Evolutionary conservation across 73 alveolate genomes (phyloP).

Genomic region (Stentor coeruleus): DNA sequence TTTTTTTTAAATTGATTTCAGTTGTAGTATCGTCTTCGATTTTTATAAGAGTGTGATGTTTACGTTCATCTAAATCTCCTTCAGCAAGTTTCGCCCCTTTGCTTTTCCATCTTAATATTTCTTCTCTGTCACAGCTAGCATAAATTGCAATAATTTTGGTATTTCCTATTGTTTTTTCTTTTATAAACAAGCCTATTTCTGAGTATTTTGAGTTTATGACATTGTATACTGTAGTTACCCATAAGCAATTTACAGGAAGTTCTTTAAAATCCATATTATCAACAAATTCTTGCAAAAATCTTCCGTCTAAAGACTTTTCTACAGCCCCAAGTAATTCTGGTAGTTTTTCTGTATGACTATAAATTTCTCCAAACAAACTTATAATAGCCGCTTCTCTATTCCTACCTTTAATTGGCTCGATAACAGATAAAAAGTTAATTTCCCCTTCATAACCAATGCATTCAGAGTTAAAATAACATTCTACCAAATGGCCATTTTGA

Average conservation of each 20-base stretch:
- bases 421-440: background rate
- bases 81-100: background rate
- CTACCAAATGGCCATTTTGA: background rate
- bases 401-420: background rate
- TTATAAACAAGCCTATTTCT: background rate
- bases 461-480: background rate
- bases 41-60: too few species aligned
- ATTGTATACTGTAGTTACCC: too few species aligned
- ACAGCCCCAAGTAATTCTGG: background rate
- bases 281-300: background rate
- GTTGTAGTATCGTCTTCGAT: too few species aligned
- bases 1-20: background rate
- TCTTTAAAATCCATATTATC: background rate
- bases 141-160: background rate
- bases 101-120: background rate
- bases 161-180: background rate
- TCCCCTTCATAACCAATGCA: background rate
- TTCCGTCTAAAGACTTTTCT: too few species aligned
- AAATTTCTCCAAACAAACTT: background rate
- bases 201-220: too few species aligned
- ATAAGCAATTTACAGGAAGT: too few species aligned
- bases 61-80: background rate
- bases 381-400: background rate
- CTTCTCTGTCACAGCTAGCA: background rate
- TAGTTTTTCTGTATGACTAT: background rate